Evolutionary conservation across 2,329 filamentous ascomycete species (phyloP), one percentile per base, ranked within the genome.

Genomic region (Botrytis cinerea): DNA sequence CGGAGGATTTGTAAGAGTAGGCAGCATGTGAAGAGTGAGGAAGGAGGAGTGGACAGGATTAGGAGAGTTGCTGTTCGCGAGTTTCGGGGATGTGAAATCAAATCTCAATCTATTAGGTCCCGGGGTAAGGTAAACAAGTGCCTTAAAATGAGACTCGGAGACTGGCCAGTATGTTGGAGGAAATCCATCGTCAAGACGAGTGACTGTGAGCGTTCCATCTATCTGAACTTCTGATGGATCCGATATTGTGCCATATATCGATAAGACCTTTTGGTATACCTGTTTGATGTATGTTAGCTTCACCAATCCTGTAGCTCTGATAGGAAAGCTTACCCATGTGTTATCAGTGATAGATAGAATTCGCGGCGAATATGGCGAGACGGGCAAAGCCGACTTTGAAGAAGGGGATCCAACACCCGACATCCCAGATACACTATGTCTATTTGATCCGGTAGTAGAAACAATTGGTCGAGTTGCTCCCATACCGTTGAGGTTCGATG

Each of bases 201-300:
- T 91, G 75, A 98, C 88, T 4, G 91, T 94, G 69, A 98, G 80
- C 45, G 85, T 92, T 77, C 96, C 96, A 80, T 97, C 94, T 74
- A 97, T 83, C 70, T 89, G 85, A 80, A 89, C 88, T 70, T 90
- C 86, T 48, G 86, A 84, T 8, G 90, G 85, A 76, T 97, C 93
- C 74, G 92, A 94, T 77, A 97, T 91, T 67, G 92, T 90, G 69
- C 95, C 95, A 78, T 91, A 90, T 64, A 98, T 86, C 38, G 96
- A 87, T 32, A 98, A 86, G 14, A 97, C 88, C 81, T 97, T 98
- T 85, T 98, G 94, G 80, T 97, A 93, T 32, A 97, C 93, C 94
- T 97, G 77, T 70, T 54, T 22, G 25, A 45, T 22, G 69, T 80
- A 57, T 79, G 72, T 69, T 59, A 66, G 28, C 38, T 45, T 38